phyloP scores from a whole-genome alignment of 2,329 filamentous ascomycete genomes.

The Botryotinia narcissicola region DNA sequence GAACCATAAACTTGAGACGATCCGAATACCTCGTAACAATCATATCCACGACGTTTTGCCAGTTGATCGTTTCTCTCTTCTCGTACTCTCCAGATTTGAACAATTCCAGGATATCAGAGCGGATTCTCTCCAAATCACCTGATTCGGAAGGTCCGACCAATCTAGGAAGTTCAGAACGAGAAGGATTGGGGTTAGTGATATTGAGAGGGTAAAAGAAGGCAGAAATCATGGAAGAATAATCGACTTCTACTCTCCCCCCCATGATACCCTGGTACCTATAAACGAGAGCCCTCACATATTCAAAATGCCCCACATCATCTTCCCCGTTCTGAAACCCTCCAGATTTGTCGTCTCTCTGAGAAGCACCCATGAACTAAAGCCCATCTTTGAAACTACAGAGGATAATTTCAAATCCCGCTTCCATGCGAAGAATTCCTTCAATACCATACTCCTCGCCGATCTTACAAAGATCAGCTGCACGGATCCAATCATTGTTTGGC shows the following conservation, averaged over 20 bases:
- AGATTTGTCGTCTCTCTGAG: constrained; percentile 22
- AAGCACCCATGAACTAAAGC: constrained; percentile 31
- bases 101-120: constrained; percentile 46
- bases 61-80: constrained; percentile 39
- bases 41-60: constrained; percentile 67
- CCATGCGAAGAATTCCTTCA: constrained; percentile 66
- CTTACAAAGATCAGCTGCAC: constrained; percentile 56
- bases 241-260: constrained; percentile 35
- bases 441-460: constrained; percentile 54
- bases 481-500: constrained; percentile 48
- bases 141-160: constrained; percentile 18
- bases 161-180: constrained; percentile 29
- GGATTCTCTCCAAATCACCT: constrained; percentile 39
- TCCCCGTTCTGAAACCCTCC: not conserved
- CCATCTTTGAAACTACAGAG: constrained; percentile 57
- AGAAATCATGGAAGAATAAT: constrained; percentile 37
- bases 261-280: constrained; percentile 46
- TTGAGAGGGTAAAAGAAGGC: constrained; percentile 36
- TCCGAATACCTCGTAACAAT: constrained; percentile 60
- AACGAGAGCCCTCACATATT: constrained; percentile 44
- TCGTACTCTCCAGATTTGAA: constrained; percentile 35
- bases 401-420: constrained; percentile 69
- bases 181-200: constrained; percentile 32
- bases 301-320: constrained; percentile 23
- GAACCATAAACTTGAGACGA: constrained; percentile 44